These are phyloP conservation scores for Scedosporium aurantiacum DNA, from an alignment of 2,329 filamentous ascomycete genomes.

Conservation along the genomic window DNA sequence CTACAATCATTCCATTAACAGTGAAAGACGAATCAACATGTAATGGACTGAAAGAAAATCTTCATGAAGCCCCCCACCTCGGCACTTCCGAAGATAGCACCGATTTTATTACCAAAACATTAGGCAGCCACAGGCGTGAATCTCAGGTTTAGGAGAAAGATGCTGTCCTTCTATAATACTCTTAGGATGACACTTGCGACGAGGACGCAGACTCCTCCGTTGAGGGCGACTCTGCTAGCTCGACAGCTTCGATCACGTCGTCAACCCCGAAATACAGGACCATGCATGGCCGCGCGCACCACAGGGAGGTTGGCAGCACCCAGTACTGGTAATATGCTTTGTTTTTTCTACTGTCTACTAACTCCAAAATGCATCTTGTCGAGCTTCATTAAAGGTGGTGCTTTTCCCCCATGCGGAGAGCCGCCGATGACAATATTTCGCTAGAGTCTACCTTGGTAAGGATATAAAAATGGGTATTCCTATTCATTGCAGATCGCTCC, in stretches of 20 bases:
- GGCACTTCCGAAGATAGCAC: neutral
- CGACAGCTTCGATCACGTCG: constrained; percentile 20
- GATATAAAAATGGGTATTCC: too few species aligned
- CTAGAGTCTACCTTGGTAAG: too few species aligned
- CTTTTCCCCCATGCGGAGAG: neutral
- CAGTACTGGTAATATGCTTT: constrained; percentile 16
- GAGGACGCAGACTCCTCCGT: constrained; percentile 1
- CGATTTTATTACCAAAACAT: neutral
- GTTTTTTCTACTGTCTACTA: neutral
- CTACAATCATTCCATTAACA: too few species aligned
- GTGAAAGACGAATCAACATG: neutral
- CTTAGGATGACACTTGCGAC: neutral
- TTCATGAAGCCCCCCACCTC: neutral
- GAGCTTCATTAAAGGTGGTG: neutral
- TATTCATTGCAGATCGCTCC: too few species aligned
- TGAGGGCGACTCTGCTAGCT: constrained; percentile 2
- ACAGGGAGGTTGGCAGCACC: constrained; percentile 16
- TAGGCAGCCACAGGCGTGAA: neutral
- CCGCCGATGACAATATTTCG: constrained; percentile 15
- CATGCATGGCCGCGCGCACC: constrained; percentile 20
- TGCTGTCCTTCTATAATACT: neutral
- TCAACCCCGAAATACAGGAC: constrained; percentile 20
- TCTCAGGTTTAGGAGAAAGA: neutral
- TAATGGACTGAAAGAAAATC: neutral
- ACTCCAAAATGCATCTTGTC: neutral